Evolutionary conservation across 2,329 filamentous ascomycete genomes (phyloP).

Genomic region (Penicillium sp.): DNA sequence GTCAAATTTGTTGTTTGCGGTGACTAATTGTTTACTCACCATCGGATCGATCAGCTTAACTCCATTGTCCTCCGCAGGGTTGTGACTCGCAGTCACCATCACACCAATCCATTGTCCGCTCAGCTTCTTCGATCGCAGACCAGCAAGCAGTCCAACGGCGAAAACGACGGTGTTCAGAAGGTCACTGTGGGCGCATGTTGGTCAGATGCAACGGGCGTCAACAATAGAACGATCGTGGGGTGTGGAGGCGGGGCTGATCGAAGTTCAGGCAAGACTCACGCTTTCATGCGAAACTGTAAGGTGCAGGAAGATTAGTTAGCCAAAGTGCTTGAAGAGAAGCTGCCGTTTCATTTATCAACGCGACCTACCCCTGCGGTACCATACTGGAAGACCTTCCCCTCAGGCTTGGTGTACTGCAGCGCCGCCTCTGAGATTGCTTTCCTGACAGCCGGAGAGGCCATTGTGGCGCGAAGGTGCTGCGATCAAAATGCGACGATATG

Average conservation of each 20-base stretch:
- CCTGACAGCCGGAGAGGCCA: conserved; percentile 44
- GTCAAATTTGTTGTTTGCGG: neutral
- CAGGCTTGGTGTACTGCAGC: conserved; percentile 49
- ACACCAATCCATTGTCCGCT: conserved; percentile 89
- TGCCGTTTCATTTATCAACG: conserved; percentile 9
- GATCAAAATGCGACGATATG: conserved; percentile 7
- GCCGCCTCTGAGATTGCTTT: conserved; percentile 49
- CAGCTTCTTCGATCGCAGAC: conserved; percentile 84
- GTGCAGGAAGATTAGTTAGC: conserved; percentile 19
- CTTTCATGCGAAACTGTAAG: conserved; percentile 65
- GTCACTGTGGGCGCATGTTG: conserved; percentile 50
- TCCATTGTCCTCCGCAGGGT: conserved; percentile 83
- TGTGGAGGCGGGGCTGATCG: conserved; percentile 32
- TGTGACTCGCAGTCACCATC: conserved; percentile 94
- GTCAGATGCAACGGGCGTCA: conserved; percentile 33
- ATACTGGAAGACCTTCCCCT: conserved; percentile 55
- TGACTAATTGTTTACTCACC: conserved; percentile 44
- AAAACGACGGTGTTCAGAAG: conserved; percentile 90
- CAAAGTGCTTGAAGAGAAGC: conserved; percentile 16
- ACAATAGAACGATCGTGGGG: conserved; percentile 33
- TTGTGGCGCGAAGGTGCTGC: conserved; percentile 30
- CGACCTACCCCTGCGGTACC: conserved; percentile 59
- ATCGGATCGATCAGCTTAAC: conserved; percentile 96
- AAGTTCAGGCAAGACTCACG: conserved; percentile 56
- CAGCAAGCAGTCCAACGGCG: conserved; percentile 83